Conservation (phyloP, 345 rosid genomes). For the Nasturtium officinale region DNA sequence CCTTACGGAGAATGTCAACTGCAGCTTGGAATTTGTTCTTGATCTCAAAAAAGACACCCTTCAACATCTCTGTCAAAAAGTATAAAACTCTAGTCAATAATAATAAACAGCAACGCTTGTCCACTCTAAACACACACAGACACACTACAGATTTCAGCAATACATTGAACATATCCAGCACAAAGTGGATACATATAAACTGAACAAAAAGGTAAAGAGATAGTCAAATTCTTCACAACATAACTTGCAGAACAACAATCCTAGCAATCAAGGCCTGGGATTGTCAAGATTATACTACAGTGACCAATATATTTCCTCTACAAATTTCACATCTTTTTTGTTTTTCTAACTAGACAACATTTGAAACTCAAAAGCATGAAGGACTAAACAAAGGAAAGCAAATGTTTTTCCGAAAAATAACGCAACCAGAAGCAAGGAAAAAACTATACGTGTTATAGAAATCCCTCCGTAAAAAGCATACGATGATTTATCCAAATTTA, state of each 20-base stretch:
- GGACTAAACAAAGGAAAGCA: conserved; percentile 1
- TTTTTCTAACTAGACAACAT: neutral
- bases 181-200: neutral
- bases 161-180: neutral
- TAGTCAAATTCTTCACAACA: neutral
- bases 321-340: conserved; percentile 4
- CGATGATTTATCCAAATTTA: neutral
- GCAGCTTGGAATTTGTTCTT: conserved; percentile 85
- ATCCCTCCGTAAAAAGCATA: neutral
- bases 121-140: conserved; percentile 5
- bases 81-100: conserved; percentile 23
- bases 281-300: neutral
- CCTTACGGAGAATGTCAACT: conserved; percentile 75
- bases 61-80: conserved; percentile 74
- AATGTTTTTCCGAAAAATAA: conserved; percentile 1
- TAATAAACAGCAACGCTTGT: neutral
- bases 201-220: neutral
- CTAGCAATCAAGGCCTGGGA: neutral
- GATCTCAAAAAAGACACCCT: conserved; percentile 81
- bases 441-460: neutral
- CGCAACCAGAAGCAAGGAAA: neutral
- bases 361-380: conserved; percentile 8
- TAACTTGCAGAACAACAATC: conserved; percentile 12
- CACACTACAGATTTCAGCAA: neutral
- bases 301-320: neutral